Evolutionary conservation across 1,139 yeast genomes (phyloP).

Genomic region (Kodamaea sp.): DNA sequence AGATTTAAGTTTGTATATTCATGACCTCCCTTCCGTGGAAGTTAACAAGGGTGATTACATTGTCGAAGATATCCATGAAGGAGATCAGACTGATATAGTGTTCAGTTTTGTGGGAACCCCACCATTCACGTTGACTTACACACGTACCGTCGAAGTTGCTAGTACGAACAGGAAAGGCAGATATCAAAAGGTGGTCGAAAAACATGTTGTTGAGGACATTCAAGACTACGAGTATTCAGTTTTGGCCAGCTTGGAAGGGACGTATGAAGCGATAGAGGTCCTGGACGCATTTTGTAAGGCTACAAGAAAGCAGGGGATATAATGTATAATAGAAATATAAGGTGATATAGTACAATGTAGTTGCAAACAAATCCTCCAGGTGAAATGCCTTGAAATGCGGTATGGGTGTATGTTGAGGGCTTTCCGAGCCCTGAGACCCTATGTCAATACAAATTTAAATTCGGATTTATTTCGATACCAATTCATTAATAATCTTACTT

Average conservation of each 20-base stretch:
- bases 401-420: no score
- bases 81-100: constrained; percentile 74
- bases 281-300: constrained; percentile 80
- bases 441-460: no score
- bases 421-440: no score
- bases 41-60: constrained; percentile 74
- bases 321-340: constrained; percentile 9
- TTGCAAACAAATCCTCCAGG: no score
- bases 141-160: constrained; percentile 50
- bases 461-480: constrained; percentile 15
- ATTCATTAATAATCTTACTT: constrained; percentile 20
- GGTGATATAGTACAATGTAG: neutral
- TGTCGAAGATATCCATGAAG: constrained; percentile 87
- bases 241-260: constrained; percentile 84
- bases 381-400: no score
- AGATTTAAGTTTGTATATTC: constrained; percentile 56
- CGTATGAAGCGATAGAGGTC: constrained; percentile 87
- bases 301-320: constrained; percentile 20
- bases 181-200: constrained; percentile 61
- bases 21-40: constrained; percentile 89
- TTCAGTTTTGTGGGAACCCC: constrained; percentile 72
- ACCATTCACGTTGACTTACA: constrained; percentile 64
- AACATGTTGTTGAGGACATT: constrained; percentile 72
- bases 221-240: constrained; percentile 68
- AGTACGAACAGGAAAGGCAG: constrained; percentile 24